Evolutionary conservation across 257 asterid genomes (phyloP).

Genomic region (Lycium ferocissimum): DNA sequence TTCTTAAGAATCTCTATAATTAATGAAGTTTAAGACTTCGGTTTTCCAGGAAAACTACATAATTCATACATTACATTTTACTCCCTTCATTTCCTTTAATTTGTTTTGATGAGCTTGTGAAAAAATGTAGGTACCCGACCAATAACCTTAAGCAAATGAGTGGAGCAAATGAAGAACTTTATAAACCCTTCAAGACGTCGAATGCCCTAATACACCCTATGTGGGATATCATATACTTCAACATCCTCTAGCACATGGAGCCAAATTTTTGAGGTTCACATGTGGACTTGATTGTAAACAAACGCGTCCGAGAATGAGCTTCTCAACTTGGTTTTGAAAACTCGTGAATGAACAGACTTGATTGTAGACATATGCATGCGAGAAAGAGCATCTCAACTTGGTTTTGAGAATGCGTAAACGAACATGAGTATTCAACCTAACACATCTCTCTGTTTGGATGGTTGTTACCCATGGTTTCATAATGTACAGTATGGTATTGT

Average conservation of each 20-base stretch:
- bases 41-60: conserved; percentile 10
- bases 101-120: not conserved
- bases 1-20: not conserved
- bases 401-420: not conserved
- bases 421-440: not conserved
- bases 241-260: not conserved
- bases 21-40: not conserved
- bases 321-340: not conserved
- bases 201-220: not conserved
- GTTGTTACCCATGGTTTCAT: too few relatives aligned
- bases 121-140: conserved; percentile 4
- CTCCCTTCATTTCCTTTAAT: not conserved
- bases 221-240: not conserved
- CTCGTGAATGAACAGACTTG: not conserved
- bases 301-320: not conserved
- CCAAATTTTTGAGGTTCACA: not conserved
- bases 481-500: too few relatives aligned
- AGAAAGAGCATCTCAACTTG: not conserved
- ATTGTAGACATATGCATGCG: not conserved
- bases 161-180: not conserved
- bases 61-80: not conserved
- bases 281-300: not conserved
- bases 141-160: not conserved
- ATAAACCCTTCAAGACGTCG: not conserved
- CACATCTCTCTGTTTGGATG: not conserved